Base-by-base conservation (phyloP, 2,329 filamentous ascomycete genomes). In the Rutstroemia sp. region DNA sequence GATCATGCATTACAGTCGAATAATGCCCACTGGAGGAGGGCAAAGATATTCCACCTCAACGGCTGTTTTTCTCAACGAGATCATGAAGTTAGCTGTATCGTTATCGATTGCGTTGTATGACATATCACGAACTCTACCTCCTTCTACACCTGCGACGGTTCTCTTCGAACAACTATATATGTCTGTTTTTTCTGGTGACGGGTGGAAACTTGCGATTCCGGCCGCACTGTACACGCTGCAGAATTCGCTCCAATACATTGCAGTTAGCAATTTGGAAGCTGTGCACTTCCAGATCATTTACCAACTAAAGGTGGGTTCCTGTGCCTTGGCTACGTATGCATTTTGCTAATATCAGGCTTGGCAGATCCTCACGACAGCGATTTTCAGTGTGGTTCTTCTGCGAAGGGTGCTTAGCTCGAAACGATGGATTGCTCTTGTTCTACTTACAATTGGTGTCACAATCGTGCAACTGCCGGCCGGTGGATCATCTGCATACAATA, bases 1-100 rank as follows among this genome's bases (percentile, higher is more conserved):
- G 89, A 80, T 96, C 56, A 88, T 96, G 79, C 92, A 96, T 75
- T 96, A 97, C 72, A 96, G 92, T 30, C 84, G 92, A 62, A 84
- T 95, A 59, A 96, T 96, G 92, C 88, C 91, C n/a, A 79, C 85
- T 9, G 78, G 81, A 9, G 84, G 86, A 69, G 89, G 90, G 63
- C 89, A 92, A 68, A 86, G 92, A 69, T 97, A 96, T 73, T 89
- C 94, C 65, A 86, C 92, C 40, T 96, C 92, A 44, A 97, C 94
- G 9, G 92, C 92, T 45, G 89, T 99, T 54, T 89, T 97, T 70
- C 78, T 97, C 61, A 94, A 92, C 71, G 94, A 99, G 73, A 80
- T 96, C 48, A 81, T 96, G 65, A 97, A 97, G 73, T 80, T 97
- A 36, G 82, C 85, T 39, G 83, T 97, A 55, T 95, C 89, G 64